phyloP scores from a whole-genome alignment of 768 basidiomycete species.

The Kwoniella sp. region DNA sequence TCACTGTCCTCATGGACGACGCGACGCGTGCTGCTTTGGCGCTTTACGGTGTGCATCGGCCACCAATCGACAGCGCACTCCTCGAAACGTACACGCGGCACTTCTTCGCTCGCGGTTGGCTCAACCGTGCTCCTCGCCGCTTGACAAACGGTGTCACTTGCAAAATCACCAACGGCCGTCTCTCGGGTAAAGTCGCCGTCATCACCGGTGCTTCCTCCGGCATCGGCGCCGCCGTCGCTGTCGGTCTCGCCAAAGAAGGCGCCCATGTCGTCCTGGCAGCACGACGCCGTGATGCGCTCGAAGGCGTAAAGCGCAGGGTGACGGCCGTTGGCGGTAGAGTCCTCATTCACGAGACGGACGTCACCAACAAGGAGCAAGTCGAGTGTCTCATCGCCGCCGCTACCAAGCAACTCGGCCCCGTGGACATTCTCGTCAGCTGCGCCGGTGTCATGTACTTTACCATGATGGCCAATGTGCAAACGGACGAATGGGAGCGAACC shows the following conservation, averaged over 20 bases:
- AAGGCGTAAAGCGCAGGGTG: conserved; percentile 59
- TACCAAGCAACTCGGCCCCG: conserved; percentile 60
- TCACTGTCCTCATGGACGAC: conserved; percentile 26
- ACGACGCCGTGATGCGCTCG: conserved; percentile 61
- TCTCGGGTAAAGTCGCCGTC: conserved; percentile 62
- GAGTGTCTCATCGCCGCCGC: conserved; percentile 61
- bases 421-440: conserved; percentile 67
- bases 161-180: conserved; percentile 6
- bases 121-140: conserved; percentile 12
- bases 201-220: conserved; percentile 67
- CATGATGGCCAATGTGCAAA: conserved; percentile 61
- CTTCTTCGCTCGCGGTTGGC: conserved; percentile 27
- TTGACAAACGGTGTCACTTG: neutral
- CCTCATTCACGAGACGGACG: conserved; percentile 63
- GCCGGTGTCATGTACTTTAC: conserved; percentile 64
- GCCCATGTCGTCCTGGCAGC: conserved; percentile 62
- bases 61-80: conserved; percentile 15
- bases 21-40: conserved; percentile 23
- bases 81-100: conserved; percentile 29
- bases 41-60: conserved; percentile 16
- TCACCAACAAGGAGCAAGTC: conserved; percentile 61
- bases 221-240: conserved; percentile 65
- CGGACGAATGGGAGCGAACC: conserved; percentile 62
- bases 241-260: conserved; percentile 63
- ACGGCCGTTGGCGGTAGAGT: conserved; percentile 57